phyloP scores from a whole-genome alignment of 495 filamentous ascomycete genomes.

The Neurospora tetraspora region DNA sequence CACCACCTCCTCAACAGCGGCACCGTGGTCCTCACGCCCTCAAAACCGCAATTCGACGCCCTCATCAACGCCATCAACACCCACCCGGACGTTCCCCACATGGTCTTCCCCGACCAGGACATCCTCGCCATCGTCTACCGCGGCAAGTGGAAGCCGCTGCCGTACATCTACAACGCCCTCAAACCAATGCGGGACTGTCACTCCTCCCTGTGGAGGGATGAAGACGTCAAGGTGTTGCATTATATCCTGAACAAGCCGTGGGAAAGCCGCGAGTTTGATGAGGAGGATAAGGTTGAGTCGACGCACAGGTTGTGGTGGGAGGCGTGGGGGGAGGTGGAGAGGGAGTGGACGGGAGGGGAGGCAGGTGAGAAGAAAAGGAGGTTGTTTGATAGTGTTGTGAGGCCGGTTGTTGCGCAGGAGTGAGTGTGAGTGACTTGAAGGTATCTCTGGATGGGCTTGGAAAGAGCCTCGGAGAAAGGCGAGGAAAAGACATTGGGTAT shows the following conservation, averaged over 20 bases:
- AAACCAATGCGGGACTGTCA: constrained; percentile 32
- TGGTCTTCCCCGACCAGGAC: constrained; percentile 34
- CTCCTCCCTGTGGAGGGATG: constrained; percentile 20
- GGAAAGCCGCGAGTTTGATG: constrained; percentile 22
- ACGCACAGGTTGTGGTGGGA: constrained; percentile 33
- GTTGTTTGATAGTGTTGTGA: constrained; percentile 26
- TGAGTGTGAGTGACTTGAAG: background rate
- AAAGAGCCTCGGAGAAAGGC: background rate
- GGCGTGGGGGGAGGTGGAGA: constrained; percentile 24
- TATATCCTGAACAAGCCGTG: constrained; percentile 32
- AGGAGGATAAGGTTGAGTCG: constrained; percentile 23
- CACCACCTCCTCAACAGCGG: constrained; percentile 33
- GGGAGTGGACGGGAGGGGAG: constrained; percentile 20
- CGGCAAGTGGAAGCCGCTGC: constrained; percentile 27
- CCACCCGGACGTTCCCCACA: constrained; percentile 29
- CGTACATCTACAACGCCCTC: constrained; percentile 29
- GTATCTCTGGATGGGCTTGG: background rate
- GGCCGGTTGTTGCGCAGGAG: constrained; percentile 30
- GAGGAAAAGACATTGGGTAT: background rate
- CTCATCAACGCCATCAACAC: constrained; percentile 33
- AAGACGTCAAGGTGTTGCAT: constrained; percentile 27
- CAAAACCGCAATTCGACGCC: constrained; percentile 20
- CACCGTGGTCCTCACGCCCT: constrained; percentile 27
- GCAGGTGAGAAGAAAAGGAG: constrained; percentile 17
- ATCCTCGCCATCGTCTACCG: constrained; percentile 29